Percentiles rank a stretch among this genome's conserved stretches.
These are phyloP conservation scores for Russula lepida DNA, from an alignment of 768 basidiomycete species.

Conservation along the genomic window DNA sequence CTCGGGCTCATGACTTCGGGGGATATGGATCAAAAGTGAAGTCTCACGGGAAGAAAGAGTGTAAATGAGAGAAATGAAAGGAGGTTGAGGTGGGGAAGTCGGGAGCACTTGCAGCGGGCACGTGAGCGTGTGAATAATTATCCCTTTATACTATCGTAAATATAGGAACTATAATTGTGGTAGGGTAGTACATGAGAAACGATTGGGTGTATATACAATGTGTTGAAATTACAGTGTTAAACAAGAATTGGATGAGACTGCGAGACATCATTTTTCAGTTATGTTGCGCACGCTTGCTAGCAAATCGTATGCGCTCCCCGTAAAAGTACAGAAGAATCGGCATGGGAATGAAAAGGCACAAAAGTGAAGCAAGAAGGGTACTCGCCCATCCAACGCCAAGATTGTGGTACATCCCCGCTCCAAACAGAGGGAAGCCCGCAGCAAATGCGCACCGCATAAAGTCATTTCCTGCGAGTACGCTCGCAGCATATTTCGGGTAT, in stretches of 20 bases:
- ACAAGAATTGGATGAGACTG: background rate
- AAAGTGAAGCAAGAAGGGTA: constrained; percentile 25
- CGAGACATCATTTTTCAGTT: background rate
- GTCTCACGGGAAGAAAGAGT: background rate
- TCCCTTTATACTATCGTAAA: background rate
- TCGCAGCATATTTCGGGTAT: constrained; percentile 28
- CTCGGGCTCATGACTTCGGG: background rate
- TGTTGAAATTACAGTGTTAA: background rate
- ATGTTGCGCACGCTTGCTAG: constrained; percentile 20
- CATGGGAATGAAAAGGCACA: constrained; percentile 25
- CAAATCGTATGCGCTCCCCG: constrained; percentile 18
- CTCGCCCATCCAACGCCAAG: constrained; percentile 25
- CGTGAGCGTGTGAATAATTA: background rate
- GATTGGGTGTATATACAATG: background rate
- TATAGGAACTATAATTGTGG: background rate
- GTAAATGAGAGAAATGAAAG: background rate
- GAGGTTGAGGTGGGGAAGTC: too few relatives aligned
- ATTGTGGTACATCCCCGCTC: constrained; percentile 22
- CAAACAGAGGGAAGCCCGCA: constrained; percentile 19
- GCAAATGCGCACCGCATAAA: constrained; percentile 26
- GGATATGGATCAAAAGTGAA: background rate
- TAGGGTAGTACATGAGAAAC: too few relatives aligned
- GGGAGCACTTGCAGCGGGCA: background rate
- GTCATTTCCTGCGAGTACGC: constrained; percentile 31
- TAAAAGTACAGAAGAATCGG: constrained; percentile 17